These are phyloP conservation scores for Kuraishia ogatae DNA, from an alignment of 805 yeast genomes.

Conservation along the genomic window DNA sequence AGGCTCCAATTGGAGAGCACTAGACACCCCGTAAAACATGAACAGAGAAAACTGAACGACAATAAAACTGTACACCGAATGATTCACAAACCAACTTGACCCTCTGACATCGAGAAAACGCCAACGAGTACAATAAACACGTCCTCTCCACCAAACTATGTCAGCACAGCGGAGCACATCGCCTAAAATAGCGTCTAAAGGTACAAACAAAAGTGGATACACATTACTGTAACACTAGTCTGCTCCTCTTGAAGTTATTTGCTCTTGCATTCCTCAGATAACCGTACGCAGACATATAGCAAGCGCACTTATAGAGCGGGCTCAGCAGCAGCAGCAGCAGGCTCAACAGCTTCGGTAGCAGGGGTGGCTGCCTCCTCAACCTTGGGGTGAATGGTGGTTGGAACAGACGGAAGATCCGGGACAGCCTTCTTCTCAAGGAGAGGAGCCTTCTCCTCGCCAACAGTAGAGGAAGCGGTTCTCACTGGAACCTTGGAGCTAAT, in stretches of 20 bases:
- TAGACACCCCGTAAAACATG: neutral
- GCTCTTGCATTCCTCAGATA: neutral
- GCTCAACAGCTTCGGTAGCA: neutral
- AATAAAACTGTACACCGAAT: neutral
- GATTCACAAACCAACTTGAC: neutral
- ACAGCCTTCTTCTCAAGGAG: neutral
- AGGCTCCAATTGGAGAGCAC: neutral
- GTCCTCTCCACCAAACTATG: neutral
- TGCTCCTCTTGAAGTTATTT: neutral
- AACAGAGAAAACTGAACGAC: neutral
- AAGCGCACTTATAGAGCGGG: neutral
- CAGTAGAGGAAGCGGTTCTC: constrained; percentile 69
- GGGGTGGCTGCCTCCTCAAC: neutral
- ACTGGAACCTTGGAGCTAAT: constrained; percentile 47
- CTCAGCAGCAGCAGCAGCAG: neutral
- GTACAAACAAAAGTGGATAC: too few relatives aligned
- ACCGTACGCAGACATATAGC: neutral
- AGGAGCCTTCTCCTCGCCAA: constrained; percentile 24
- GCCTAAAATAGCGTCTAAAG: neutral
- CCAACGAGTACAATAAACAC: neutral
- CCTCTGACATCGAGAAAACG: neutral
- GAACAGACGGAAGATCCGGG: neutral
- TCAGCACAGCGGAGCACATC: neutral
- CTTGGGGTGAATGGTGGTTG: constrained; percentile 1
- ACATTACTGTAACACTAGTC: too few relatives aligned